These are phyloP conservation scores for Rhizopogon roseolus DNA, from an alignment of 768 basidiomycete species.

Conservation along the genomic window DNA sequence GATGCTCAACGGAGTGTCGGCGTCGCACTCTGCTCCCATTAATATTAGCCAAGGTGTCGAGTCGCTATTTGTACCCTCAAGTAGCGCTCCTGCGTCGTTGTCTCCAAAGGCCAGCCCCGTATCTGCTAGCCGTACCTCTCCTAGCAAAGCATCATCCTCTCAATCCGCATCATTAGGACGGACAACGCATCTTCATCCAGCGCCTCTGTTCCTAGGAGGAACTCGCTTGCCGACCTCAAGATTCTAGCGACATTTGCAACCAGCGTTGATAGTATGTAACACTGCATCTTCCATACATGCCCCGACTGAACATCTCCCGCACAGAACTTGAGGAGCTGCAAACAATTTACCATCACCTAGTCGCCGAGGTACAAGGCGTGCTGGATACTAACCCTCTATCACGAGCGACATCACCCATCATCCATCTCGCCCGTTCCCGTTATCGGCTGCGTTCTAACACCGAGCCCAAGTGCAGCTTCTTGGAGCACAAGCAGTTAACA, in stretches of 20 bases:
- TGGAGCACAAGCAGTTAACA: constrained; percentile 51
- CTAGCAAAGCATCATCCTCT: constrained; percentile 27
- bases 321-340: constrained; percentile 75
- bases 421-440: constrained; percentile 38
- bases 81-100: constrained; percentile 19
- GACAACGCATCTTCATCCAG: constrained; percentile 27
- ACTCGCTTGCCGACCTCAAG: constrained; percentile 69
- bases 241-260: constrained; percentile 76
- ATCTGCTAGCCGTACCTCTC: constrained; percentile 12
- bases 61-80: constrained; percentile 18
- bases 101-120: constrained; percentile 15
- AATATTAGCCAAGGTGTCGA: constrained; percentile 18
- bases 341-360: constrained; percentile 47
- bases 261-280: constrained; percentile 71
- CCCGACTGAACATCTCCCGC: neutral
- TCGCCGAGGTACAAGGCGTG: constrained; percentile 47
- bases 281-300: no score
- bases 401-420: constrained; percentile 45
- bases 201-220: constrained; percentile 41
- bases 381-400: constrained; percentile 40
- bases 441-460: constrained; percentile 55
- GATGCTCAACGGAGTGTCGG: constrained; percentile 11
- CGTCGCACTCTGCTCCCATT: constrained; percentile 12
- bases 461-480: constrained; percentile 30
- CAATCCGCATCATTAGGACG: constrained; percentile 48